Evolutionary conservation across 2,329 filamentous ascomycete genomes (phyloP).

Genomic region (Diaporthe citriasiana): DNA sequence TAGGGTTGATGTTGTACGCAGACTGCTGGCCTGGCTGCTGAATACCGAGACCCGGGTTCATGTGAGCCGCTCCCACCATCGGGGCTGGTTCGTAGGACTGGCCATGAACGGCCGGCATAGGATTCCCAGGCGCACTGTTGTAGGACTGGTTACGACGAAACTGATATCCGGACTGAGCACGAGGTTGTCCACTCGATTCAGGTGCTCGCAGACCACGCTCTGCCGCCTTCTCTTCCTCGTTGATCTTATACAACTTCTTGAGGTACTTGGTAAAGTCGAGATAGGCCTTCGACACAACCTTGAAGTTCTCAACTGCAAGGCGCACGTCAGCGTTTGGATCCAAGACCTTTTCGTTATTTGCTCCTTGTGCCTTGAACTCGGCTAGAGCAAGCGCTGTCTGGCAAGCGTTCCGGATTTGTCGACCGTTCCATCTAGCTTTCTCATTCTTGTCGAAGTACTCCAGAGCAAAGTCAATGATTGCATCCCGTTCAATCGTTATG

Average conservation of each 20-base stretch:
- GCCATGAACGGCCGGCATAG: background rate
- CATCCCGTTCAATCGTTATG: background rate
- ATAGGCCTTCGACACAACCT: constrained; percentile 19
- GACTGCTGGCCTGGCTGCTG: background rate
- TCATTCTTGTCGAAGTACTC: background rate
- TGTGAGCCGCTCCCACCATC: background rate
- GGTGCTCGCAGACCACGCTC: background rate
- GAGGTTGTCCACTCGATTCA: background rate
- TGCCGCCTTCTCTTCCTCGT: background rate
- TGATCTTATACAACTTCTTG: background rate
- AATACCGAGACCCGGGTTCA: background rate
- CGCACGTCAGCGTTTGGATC: background rate
- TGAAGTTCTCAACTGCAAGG: constrained; percentile 9
- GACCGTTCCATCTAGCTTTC: constrained; percentile 33
- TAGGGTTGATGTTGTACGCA: background rate
- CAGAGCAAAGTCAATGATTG: background rate
- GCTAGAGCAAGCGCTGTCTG: constrained; percentile 35
- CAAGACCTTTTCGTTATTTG: background rate
- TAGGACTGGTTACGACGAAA: too few species aligned
- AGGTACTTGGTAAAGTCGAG: constrained; percentile 35
- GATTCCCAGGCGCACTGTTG: background rate
- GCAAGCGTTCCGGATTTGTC: constrained; percentile 40
- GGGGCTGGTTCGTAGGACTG: background rate
- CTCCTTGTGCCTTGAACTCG: constrained; percentile 42
- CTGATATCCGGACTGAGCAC: background rate